Evolutionary conservation across 495 filamentous ascomycete species (phyloP).

Genomic region (Hypoxylon fragiforme): DNA sequence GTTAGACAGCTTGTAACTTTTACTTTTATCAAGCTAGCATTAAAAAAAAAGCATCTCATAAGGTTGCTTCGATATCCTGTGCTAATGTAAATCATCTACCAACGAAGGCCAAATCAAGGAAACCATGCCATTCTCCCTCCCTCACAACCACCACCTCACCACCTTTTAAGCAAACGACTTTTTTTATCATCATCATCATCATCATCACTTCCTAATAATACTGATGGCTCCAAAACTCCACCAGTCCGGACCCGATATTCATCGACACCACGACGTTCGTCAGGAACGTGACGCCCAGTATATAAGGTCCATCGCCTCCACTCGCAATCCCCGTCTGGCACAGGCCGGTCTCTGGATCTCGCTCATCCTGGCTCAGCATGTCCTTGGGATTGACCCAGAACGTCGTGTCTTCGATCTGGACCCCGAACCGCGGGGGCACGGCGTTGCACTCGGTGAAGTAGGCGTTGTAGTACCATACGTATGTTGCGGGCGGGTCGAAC

Average conservation of each 20-base stretch:
- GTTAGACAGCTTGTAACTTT: too few species aligned
- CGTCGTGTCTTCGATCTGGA: slow-evolving; percentile 51
- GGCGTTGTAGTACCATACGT: slow-evolving; percentile 45
- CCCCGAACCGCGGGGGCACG: slow-evolving; percentile 53
- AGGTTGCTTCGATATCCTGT: too few species aligned
- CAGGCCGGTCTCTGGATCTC: slow-evolving; percentile 42
- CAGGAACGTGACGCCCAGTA: slow-evolving; percentile 66
- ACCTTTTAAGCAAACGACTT: too few species aligned
- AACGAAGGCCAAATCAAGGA: too few species aligned
- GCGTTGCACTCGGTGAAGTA: slow-evolving; percentile 62
- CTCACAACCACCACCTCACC: too few species aligned
- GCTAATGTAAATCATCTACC: too few species aligned
- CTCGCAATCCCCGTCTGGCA: slow-evolving; percentile 55
- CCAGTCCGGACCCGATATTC: slow-evolving; percentile 52
- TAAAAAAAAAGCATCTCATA: too few species aligned
- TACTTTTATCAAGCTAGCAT: too few species aligned
- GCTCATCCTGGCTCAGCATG: slow-evolving; percentile 49
- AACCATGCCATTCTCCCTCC: too few species aligned
- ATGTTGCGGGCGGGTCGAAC: slow-evolving; percentile 59
- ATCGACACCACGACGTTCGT: slow-evolving; percentile 66
- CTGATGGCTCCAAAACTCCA: slow-evolving; percentile 16
- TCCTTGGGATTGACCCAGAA: slow-evolving; percentile 61
- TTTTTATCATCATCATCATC: background rate
- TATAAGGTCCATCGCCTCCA: slow-evolving; percentile 49
- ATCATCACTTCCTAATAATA: slow-evolving; percentile 17